Evolutionary conservation across 1,284 basidiomycete genomes (phyloP), one percentile per base, ranked within the genome.

Genomic region (Sanghuangporus weigelae): DNA sequence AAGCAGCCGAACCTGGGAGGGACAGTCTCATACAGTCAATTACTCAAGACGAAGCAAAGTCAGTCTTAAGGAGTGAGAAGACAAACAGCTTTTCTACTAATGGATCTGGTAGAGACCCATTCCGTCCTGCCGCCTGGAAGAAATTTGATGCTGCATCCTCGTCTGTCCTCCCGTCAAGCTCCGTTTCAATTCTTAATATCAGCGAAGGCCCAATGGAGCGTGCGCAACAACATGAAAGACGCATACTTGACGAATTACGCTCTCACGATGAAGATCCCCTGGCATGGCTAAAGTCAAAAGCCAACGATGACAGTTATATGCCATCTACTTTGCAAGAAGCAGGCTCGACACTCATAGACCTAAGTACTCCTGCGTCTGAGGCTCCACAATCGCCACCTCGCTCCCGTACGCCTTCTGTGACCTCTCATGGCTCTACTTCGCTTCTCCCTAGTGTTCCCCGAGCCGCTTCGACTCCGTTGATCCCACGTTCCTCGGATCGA

Each of bases 211-310:
- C 87, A 4, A 84, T 78, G 68, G 73, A 73, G 0, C 80, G 84
- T 7, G 77, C 81, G 0, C 81, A 82, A 62, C 77, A 75, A 62
- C 86, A 79, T 58, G 77, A 81, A 64, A 76, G 76, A 55, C 78
- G 75, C 21, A 73, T 89, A 2, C 73, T 90, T 59, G 83, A 87
- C 57, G 87, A 90, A 69, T 70, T 91, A 38, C 69, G 89, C 48
- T 69, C 78, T 64, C 81, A 87, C 65, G 81, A 89, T 71, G 84
- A 87, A 57, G 86, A 90, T 71, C 87, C 87, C 1, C 71, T 89
- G 67, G 86, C 83, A 68, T 89, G 84, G 73, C n/a, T 38, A 23
- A 36, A n/a, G 10, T 42, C 39, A 53, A 48, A 65, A 46, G 46
- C 51, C 44, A 11, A 71, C n/a, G 50, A 46, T 26, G 53, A 36